Evolutionary conservation across 768 basidiomycete species (phyloP).

Genomic region (Rhodotorula graminis): DNA sequence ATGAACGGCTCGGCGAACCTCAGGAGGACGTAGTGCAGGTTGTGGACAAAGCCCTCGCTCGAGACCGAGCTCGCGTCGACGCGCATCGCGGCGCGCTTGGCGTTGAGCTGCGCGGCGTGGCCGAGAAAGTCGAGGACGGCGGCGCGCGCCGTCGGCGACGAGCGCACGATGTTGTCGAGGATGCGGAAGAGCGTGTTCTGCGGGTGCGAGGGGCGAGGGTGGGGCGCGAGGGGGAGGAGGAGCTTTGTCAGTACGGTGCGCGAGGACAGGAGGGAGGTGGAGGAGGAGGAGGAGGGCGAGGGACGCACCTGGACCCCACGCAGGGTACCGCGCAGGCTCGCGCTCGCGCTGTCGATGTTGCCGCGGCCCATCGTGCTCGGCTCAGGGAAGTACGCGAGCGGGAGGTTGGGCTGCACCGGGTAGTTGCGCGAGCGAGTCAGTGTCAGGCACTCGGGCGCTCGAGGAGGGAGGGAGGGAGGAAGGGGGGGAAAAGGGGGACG

Average conservation of each 20-base stretch:
- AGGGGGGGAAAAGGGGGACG: background rate
- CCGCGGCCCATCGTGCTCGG: constrained; percentile 66
- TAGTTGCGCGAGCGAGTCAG: no score
- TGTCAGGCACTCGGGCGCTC: background rate
- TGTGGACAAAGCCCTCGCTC: constrained; percentile 87
- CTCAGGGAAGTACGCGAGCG: constrained; percentile 76
- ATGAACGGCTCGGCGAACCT: constrained; percentile 91
- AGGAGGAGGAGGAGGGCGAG: background rate
- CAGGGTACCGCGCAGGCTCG: constrained; percentile 78
- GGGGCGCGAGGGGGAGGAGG: background rate
- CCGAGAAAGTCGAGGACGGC: constrained; percentile 78
- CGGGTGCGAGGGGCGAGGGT: constrained; percentile 34
- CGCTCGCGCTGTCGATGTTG: constrained; percentile 75
- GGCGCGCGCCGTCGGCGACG: constrained; percentile 71
- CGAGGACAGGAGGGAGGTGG: background rate
- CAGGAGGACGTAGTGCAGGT: constrained; percentile 73
- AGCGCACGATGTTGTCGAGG: constrained; percentile 80
- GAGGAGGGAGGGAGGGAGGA: no score
- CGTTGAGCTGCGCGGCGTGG: constrained; percentile 66
- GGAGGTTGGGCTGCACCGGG: constrained; percentile 61
- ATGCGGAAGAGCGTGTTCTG: constrained; percentile 72
- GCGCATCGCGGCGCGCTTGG: constrained; percentile 86
- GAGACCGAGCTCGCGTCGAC: constrained; percentile 82
- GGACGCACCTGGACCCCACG: constrained; percentile 71
- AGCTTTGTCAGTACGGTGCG: no score